Conservation (phyloP, 2,329 filamentous ascomycete species). For the Biscogniauxia mediterranea region DNA sequence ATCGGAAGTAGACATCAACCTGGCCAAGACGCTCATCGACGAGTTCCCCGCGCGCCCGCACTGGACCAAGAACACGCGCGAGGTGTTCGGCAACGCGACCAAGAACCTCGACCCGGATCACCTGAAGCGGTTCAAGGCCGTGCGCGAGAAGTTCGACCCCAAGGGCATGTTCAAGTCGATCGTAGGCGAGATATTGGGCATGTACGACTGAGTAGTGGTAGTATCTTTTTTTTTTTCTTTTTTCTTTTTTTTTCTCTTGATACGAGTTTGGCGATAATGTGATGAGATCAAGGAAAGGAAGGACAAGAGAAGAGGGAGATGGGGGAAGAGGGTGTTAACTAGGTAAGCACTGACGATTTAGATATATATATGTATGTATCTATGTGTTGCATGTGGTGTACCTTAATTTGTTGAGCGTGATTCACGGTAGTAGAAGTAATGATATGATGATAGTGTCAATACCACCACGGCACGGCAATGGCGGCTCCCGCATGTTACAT, state of each 20-base stretch:
- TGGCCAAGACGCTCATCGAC: slow-evolving; percentile 45
- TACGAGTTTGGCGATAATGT: neutral
- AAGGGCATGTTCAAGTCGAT: slow-evolving; percentile 47
- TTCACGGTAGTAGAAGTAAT: no score
- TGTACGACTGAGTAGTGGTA: slow-evolving; percentile 34
- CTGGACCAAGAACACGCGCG: slow-evolving; percentile 54
- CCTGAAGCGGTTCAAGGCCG: slow-evolving; percentile 46
- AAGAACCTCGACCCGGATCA: slow-evolving; percentile 48
- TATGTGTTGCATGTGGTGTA: no score
- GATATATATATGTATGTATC: no score
- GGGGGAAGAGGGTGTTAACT: no score
- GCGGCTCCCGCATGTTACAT: no score
- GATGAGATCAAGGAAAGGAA: no score
- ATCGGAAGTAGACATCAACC: slow-evolving; percentile 36
- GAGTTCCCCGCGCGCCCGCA: slow-evolving; percentile 52
- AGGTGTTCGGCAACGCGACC: slow-evolving; percentile 42
- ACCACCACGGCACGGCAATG: no score
- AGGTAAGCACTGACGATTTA: no score
- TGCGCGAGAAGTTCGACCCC: slow-evolving; percentile 48
- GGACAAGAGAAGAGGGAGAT: no score
- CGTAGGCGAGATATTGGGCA: slow-evolving; percentile 47
- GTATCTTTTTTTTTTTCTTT: neutral
- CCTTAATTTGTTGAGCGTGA: no score
- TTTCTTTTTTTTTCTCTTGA: no score
- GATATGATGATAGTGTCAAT: no score